Evolutionary conservation across 2,329 filamentous ascomycete genomes (phyloP).

Genomic region (Venturia pyrina): DNA sequence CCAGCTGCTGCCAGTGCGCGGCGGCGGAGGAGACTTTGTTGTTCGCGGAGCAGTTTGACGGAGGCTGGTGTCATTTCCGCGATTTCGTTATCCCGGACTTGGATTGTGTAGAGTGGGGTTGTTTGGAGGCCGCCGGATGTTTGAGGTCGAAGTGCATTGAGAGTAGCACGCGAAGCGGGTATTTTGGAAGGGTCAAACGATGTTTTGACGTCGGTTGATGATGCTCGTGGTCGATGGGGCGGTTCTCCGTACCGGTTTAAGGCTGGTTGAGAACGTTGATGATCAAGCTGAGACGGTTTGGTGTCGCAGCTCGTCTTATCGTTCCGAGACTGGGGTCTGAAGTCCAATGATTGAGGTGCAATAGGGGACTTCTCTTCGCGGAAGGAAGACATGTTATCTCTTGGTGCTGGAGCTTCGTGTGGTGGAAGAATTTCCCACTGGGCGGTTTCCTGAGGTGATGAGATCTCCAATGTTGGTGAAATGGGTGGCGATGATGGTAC

Average conservation of each 20-base stretch:
- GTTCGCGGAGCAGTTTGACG: conserved; percentile 1
- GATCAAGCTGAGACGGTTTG: neutral
- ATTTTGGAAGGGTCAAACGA: neutral
- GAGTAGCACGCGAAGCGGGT: neutral
- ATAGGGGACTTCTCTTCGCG: neutral
- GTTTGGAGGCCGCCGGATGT: neutral
- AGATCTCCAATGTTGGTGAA: neutral
- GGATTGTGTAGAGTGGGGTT: neutral
- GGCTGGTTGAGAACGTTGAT: neutral
- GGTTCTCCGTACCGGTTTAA: neutral
- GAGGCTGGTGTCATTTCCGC: conserved; percentile 1
- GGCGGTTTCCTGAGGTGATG: neutral
- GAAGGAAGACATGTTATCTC: neutral
- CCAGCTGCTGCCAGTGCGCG: neutral
- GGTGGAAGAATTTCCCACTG: neutral
- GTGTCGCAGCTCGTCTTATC: neutral
- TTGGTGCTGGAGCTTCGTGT: neutral
- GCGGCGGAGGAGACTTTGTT: neutral
- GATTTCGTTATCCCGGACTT: neutral
- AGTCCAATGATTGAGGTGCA: neutral
- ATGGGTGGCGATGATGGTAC: neutral
- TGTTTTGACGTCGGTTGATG: neutral
- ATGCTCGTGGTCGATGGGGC: neutral
- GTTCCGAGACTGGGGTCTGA: neutral
- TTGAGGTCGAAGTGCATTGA: neutral